Conservation (phyloP, 2,329 filamentous ascomycete species). For the Calonectria multiphialidica region DNA sequence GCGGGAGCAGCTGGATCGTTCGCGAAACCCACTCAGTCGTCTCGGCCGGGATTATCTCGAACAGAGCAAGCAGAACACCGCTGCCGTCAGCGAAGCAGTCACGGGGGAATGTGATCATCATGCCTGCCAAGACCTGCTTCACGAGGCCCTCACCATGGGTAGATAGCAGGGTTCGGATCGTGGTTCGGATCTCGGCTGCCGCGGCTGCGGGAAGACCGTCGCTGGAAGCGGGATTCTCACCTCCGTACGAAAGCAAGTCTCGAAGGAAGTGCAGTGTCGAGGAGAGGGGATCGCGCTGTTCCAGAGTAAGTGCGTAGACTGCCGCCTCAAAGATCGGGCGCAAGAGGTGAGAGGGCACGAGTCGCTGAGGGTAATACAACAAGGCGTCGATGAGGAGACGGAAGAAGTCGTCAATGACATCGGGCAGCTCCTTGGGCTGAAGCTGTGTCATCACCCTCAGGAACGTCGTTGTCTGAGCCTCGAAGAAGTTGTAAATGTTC, state of each 20-base stretch:
- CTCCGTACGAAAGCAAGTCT: constrained; percentile 90
- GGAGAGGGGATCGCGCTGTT: constrained; percentile 91
- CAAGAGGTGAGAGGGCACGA: constrained; percentile 84
- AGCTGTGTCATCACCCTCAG: constrained; percentile 90
- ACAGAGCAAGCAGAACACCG: constrained; percentile 89
- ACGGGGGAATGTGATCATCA: constrained; percentile 99
- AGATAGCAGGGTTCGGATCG: constrained; percentile 79
- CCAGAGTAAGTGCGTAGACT: constrained; percentile 85
- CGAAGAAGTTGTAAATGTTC: constrained; percentile 94
- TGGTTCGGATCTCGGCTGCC: constrained; percentile 76
- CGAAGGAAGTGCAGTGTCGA: constrained; percentile 94
- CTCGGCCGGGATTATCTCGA: constrained; percentile 85
- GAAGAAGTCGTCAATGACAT: constrained; percentile 97
- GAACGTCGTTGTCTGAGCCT: constrained; percentile 91
- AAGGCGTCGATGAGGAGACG: constrained; percentile 91
- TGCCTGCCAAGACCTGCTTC: constrained; percentile 91
- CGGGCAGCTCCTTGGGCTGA: constrained; percentile 78
- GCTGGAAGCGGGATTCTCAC: constrained; percentile 77
- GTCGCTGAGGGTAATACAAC: constrained; percentile 89
- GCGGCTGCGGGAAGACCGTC: constrained; percentile 68
- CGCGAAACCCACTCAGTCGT: constrained; percentile 85
- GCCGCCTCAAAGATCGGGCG: constrained; percentile 88
- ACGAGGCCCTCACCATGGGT: constrained; percentile 82
- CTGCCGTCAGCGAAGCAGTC: constrained; percentile 97
- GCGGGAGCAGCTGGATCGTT: constrained; percentile 86